phyloP scores from a whole-genome alignment of 768 basidiomycete species.

The Auriscalpium orientale region DNA sequence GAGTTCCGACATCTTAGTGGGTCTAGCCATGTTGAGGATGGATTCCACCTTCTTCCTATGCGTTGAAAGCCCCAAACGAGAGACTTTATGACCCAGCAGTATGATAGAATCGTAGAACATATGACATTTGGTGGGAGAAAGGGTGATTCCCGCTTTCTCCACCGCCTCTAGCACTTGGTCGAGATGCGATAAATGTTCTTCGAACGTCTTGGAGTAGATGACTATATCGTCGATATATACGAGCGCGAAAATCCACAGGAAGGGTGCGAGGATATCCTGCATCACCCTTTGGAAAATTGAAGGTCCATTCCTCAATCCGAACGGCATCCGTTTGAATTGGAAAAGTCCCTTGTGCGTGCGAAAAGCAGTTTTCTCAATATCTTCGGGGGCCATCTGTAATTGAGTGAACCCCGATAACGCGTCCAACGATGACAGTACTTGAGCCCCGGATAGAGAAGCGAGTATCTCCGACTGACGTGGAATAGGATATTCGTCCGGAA shows the following conservation, averaged over 20 bases:
- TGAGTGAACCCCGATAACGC: constrained; percentile 35
- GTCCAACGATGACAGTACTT: constrained; percentile 26
- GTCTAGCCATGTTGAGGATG: constrained; percentile 21
- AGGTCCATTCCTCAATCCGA: constrained; percentile 24
- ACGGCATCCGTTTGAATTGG: constrained; percentile 36
- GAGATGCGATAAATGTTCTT: constrained; percentile 17
- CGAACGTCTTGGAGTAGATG: constrained; percentile 3
- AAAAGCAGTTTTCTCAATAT: constrained; percentile 30
- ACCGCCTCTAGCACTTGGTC: constrained; percentile 25
- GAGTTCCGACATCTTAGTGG: constrained; percentile 12
- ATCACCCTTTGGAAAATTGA: constrained; percentile 35
- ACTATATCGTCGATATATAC: constrained; percentile 13
- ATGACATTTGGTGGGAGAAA: constrained; percentile 23
- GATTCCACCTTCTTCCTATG: constrained; percentile 17
- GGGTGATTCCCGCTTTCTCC: constrained; percentile 10
- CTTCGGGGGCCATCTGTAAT: constrained; percentile 21
- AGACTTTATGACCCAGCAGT: constrained; percentile 32
- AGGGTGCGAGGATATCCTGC: constrained; percentile 19
- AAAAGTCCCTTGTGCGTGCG: constrained; percentile 30
- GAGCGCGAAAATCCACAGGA: constrained; percentile 6
- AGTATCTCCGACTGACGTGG: constrained; percentile 15
- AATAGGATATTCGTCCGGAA: constrained; percentile 17
- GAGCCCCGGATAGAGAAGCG: constrained; percentile 19
- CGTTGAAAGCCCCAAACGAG: constrained; percentile 28
- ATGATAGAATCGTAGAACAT: constrained; percentile 19